Conservation (phyloP, 768 basidiomycete species). For the Suillus subalutaceus region DNA sequence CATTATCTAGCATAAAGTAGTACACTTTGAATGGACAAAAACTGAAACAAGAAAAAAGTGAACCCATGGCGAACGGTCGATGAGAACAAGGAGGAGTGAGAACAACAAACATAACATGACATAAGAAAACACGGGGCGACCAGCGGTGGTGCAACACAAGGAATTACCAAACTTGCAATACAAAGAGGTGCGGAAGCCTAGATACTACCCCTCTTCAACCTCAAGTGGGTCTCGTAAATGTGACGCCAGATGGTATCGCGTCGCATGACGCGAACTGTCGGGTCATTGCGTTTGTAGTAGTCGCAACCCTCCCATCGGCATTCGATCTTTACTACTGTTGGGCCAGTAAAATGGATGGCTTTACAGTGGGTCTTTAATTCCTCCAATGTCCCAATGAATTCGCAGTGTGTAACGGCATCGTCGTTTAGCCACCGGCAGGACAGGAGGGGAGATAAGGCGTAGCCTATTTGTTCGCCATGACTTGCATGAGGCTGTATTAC, state of each 20-base stretch:
- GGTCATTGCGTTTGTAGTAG: background rate
- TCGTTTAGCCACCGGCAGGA: background rate
- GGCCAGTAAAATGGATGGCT: background rate
- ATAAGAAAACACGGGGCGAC: background rate
- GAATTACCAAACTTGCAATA: background rate
- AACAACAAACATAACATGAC: background rate
- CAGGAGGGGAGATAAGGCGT: background rate
- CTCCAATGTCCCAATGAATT: background rate
- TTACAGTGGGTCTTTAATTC: background rate
- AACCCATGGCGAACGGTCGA: too few species aligned
- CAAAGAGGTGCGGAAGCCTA: background rate
- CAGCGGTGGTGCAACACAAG: background rate
- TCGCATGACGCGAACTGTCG: background rate
- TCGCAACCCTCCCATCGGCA: background rate
- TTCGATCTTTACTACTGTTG: background rate
- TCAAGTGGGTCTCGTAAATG: background rate
- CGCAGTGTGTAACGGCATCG: background rate
- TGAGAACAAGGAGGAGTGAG: too few species aligned
- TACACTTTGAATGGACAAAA: too few species aligned
- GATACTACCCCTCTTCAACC: background rate
- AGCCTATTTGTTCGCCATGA: background rate
- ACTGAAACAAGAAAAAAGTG: too few species aligned
- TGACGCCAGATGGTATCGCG: background rate
- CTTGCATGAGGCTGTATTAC: background rate
- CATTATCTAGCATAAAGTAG: too few species aligned